Evolutionary conservation across 1,139 yeast species (phyloP).

Genomic region (Yamadazyma dushanensis): DNA sequence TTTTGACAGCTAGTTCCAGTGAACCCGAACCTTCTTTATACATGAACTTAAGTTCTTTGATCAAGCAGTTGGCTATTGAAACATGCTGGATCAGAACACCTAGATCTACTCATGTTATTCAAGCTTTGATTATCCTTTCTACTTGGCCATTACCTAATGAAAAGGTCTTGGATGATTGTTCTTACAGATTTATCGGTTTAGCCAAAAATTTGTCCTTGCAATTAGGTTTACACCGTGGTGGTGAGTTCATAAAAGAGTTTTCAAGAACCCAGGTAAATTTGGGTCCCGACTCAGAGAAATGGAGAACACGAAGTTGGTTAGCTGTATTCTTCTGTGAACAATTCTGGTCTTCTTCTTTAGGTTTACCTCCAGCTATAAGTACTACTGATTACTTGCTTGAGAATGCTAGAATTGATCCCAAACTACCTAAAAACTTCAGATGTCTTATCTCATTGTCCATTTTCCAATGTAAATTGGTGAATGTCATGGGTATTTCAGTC

Average conservation of each 20-base stretch:
- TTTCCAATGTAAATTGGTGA: conserved; percentile 81
- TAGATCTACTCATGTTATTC: conserved; percentile 89
- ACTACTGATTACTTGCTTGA: conserved; percentile 84
- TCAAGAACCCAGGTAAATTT: conserved; percentile 85
- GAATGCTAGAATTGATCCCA: conserved; percentile 67
- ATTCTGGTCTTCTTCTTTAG: conserved; percentile 86
- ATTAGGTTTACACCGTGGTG: conserved; percentile 89
- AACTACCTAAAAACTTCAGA: conserved; percentile 70
- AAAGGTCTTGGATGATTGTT: conserved; percentile 88
- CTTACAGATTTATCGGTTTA: conserved; percentile 82
- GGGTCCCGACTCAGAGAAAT: conserved; percentile 84
- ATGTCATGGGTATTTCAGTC: conserved; percentile 88
- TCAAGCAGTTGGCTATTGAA: conserved; percentile 86
- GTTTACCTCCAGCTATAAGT: conserved; percentile 78
- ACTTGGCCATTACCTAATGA: conserved; percentile 95
- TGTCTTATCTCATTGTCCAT: conserved; percentile 73
- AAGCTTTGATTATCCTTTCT: conserved; percentile 77
- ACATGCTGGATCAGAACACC: conserved; percentile 95
- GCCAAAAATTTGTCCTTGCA: conserved; percentile 86
- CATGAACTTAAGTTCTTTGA: conserved; percentile 70
- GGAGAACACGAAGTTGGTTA: conserved; percentile 94
- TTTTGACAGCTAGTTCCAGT: conserved; percentile 79
- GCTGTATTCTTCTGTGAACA: conserved; percentile 87
- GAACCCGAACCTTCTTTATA: conserved; percentile 87
- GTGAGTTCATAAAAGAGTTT: conserved; percentile 84